These are phyloP conservation scores for Podospora pseudoanserina DNA, from an alignment of 495 filamentous ascomycete species.

Conservation along the genomic window DNA sequence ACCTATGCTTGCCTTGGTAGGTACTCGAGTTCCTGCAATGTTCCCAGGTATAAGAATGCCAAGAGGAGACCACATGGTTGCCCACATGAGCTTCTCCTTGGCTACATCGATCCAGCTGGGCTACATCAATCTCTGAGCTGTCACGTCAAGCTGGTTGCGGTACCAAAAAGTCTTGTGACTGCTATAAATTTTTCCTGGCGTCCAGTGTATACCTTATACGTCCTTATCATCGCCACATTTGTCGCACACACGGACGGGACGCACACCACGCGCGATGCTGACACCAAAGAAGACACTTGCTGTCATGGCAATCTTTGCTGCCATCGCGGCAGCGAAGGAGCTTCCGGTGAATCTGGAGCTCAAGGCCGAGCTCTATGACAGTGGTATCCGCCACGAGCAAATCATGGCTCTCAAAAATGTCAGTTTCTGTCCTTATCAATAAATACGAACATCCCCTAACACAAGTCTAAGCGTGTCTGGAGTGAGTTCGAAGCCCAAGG, in stretches of 20 bases:
- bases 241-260: background rate
- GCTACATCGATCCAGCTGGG: background rate
- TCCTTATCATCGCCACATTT: no score
- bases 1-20: background rate
- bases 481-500: conserved; percentile 33
- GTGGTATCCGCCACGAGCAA: conserved; percentile 42
- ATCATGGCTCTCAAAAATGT: conserved; percentile 46
- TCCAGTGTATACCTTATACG: no score
- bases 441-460: background rate
- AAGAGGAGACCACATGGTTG: conserved; percentile 1
- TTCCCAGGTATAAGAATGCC: conserved; percentile 9
- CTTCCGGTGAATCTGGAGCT: conserved; percentile 28
- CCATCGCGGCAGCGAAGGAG: conserved; percentile 34
- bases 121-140: background rate
- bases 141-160: background rate
- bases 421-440: background rate
- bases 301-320: conserved; percentile 36
- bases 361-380: conserved; percentile 39
- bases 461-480: conserved; percentile 29
- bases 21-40: background rate
- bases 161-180: background rate
- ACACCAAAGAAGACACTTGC: conserved; percentile 12
- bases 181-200: background rate
- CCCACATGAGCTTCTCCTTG: conserved; percentile 1
- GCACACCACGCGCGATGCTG: conserved; percentile 3